Conservation (phyloP, 768 basidiomycete genomes). For the Kwoniella sp. region DNA sequence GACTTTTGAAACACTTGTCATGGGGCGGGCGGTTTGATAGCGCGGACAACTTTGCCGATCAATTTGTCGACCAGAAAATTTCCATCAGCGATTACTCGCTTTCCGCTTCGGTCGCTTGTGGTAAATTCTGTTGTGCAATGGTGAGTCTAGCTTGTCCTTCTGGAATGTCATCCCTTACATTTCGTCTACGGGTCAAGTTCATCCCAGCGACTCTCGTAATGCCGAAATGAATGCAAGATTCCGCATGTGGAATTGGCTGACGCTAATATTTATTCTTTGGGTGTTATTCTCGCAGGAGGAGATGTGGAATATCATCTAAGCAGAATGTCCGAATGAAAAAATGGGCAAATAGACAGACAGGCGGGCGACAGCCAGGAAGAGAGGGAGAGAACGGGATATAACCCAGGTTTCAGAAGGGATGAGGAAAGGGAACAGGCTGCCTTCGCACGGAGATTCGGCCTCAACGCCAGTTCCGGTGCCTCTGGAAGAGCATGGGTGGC, state of each 20-base stretch:
- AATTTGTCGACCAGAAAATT: slow-evolving; percentile 91
- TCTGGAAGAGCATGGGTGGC: not conserved
- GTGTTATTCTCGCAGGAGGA: slow-evolving; percentile 78
- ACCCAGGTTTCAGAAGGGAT: no score
- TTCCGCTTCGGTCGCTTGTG: slow-evolving; percentile 88
- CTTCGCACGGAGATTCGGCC: slow-evolving; percentile 1
- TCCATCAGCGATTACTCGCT: slow-evolving; percentile 91
- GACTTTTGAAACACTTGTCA: no score
- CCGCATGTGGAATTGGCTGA: no score
- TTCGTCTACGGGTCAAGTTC: slow-evolving; percentile 10
- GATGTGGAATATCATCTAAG: slow-evolving; percentile 84
- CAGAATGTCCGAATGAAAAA: not conserved
- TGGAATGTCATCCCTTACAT: not conserved
- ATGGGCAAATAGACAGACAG: no score
- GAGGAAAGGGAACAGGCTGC: not conserved
- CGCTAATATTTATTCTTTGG: slow-evolving; percentile 9
- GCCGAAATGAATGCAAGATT: no score
- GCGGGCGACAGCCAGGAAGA: no score
- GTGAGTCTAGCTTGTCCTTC: slow-evolving; percentile 26
- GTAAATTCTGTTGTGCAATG: slow-evolving; percentile 70
- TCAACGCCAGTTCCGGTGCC: slow-evolving; percentile 11
- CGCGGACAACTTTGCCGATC: slow-evolving; percentile 94
- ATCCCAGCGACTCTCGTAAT: no score
- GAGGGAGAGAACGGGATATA: no score
- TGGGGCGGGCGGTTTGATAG: no score